Evolutionary conservation across 2,329 filamentous ascomycete genomes (phyloP).

Genomic region (Paecilomyces fulvus): DNA sequence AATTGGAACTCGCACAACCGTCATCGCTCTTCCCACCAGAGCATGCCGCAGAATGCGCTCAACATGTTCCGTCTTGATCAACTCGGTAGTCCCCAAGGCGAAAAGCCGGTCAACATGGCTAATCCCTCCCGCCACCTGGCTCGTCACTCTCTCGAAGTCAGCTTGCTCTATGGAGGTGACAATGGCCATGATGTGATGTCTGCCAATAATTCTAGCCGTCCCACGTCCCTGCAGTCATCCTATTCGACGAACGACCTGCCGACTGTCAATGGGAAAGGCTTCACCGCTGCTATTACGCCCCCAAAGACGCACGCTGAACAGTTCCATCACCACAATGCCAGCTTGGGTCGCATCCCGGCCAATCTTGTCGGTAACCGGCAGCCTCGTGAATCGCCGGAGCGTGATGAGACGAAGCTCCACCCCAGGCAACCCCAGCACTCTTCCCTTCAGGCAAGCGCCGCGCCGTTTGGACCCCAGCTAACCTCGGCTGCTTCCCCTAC

Average conservation of each 20-base stretch:
- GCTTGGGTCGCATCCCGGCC: slow-evolving; percentile 67
- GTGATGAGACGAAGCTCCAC: slow-evolving; percentile 39
- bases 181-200: slow-evolving; percentile 16
- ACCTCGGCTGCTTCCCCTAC: slow-evolving; percentile 29
- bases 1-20: slow-evolving; percentile 45
- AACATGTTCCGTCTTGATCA: slow-evolving; percentile 34
- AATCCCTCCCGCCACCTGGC: slow-evolving; percentile 30
- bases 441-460: slow-evolving; percentile 68
- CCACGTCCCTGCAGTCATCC: slow-evolving; percentile 59
- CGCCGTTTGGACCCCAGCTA: slow-evolving; percentile 64
- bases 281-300: slow-evolving; percentile 34
- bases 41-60: slow-evolving; percentile 48
- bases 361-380: slow-evolving; percentile 59
- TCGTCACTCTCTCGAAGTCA: slow-evolving; percentile 39
- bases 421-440: slow-evolving; percentile 57
- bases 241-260: slow-evolving; percentile 87
- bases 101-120: slow-evolving; percentile 14
- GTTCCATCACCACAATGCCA: slow-evolving; percentile 67
- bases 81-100: slow-evolving; percentile 21
- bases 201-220: slow-evolving; percentile 29
- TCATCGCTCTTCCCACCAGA: slow-evolving; percentile 57
- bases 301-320: slow-evolving; percentile 54
- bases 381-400: slow-evolving; percentile 28
- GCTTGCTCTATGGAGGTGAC: slow-evolving; percentile 26
- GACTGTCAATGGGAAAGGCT: slow-evolving; percentile 64